These are phyloP conservation scores for Scheffersomyces spartinae DNA, from an alignment of 805 yeast species.

Conservation along the genomic window DNA sequence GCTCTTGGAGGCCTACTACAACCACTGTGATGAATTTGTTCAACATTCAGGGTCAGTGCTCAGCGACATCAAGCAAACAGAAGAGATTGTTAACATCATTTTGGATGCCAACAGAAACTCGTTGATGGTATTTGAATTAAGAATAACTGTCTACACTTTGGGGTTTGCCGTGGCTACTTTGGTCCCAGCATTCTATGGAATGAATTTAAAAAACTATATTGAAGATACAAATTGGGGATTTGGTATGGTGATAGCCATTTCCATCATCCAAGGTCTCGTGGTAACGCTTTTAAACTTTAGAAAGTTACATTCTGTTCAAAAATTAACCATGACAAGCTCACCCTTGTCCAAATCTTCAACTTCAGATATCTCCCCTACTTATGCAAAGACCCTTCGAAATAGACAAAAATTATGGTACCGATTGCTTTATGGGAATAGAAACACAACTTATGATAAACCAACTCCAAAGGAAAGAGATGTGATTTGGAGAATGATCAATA, in stretches of 20 bases:
- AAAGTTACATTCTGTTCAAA: slow-evolving; percentile 50
- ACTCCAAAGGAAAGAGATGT: slow-evolving; percentile 25
- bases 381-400: background rate
- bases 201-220: slow-evolving; percentile 70
- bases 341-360: too few relatives aligned
- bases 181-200: slow-evolving; percentile 81
- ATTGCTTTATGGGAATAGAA: slow-evolving; percentile 16
- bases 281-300: slow-evolving; percentile 47
- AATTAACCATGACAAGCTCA: slow-evolving; percentile 52
- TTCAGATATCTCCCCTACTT: too few relatives aligned
- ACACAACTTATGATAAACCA: slow-evolving; percentile 18
- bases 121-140: slow-evolving; percentile 75
- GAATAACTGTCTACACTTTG: slow-evolving; percentile 71
- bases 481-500: slow-evolving; percentile 34
- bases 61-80: slow-evolving; percentile 80
- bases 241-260: slow-evolving; percentile 39
- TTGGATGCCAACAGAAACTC: slow-evolving; percentile 87
- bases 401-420: slow-evolving; percentile 6
- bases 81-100: slow-evolving; percentile 85
- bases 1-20: slow-evolving; percentile 78
- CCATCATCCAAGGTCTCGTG: slow-evolving; percentile 40
- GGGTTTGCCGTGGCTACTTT: slow-evolving; percentile 81
- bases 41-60: slow-evolving; percentile 80
- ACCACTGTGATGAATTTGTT: slow-evolving; percentile 86
- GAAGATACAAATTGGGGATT: slow-evolving; percentile 62